Evolutionary conservation across 2,329 filamentous ascomycete species (phyloP).

Genomic region (Rugonectria rugulosa): DNA sequence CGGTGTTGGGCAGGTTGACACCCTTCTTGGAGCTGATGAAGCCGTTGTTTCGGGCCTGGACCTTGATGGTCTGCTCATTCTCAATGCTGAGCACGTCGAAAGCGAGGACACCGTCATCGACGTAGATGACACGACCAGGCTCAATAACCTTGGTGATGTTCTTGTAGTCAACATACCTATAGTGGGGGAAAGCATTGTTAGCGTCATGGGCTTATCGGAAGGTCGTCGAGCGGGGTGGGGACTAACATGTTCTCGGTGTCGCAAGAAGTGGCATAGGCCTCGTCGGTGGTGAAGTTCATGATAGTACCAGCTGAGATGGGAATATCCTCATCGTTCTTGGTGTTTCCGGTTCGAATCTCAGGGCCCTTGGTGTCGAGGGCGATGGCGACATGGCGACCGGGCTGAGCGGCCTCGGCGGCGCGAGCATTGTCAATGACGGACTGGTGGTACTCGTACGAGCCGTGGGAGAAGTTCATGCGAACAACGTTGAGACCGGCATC

Average conservation of each 20-base stretch:
- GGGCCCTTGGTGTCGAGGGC: constrained; percentile 80
- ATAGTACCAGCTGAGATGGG: constrained; percentile 84
- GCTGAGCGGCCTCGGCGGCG: constrained; percentile 78
- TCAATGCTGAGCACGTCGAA: constrained; percentile 91
- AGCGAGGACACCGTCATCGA: constrained; percentile 96
- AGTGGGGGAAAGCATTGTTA: constrained; percentile 3
- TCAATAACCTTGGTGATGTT: constrained; percentile 99
- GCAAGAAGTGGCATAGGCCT: constrained; percentile 83
- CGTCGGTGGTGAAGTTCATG: constrained; percentile 97
- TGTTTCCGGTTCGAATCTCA: constrained; percentile 69
- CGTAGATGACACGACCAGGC: constrained; percentile 92
- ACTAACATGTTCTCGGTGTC: constrained; percentile 93
- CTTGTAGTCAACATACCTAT: constrained; percentile 97
- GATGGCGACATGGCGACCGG: constrained; percentile 91
- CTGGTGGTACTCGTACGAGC: constrained; percentile 91
- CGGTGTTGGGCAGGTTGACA: constrained; percentile 98
- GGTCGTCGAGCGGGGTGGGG: background rate
- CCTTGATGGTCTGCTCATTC: constrained; percentile 88
- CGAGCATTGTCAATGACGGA: constrained; percentile 97
- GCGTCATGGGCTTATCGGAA: constrained; percentile 11
- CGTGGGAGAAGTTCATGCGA: constrained; percentile 97
- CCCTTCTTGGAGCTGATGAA: constrained; percentile 99
- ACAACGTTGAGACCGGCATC: constrained; percentile 94
- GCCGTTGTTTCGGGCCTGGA: constrained; percentile 92
- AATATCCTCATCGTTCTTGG: constrained; percentile 86